A percentile compares a stretch with the other conserved stretches of the same genome.
phyloP scores from a whole-genome alignment of 495 filamentous ascomycete species.

The Niebla homalea region DNA sequence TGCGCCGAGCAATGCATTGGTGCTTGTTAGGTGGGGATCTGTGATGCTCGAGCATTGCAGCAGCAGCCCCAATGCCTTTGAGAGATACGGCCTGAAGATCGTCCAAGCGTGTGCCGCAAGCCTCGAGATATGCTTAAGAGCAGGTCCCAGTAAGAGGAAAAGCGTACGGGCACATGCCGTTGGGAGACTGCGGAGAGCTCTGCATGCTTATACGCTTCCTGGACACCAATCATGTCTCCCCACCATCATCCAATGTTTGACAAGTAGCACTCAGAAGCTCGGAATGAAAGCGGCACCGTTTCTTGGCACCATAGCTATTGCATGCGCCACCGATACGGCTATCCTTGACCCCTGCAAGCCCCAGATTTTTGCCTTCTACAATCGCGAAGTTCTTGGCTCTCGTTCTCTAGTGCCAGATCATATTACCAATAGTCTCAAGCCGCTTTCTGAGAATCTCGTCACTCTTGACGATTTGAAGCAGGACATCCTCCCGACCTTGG shows the following conservation, averaged over 20 bases:
- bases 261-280: conserved; percentile 41
- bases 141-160: conserved; percentile 34
- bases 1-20: conserved; percentile 67
- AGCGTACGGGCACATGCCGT: conserved; percentile 60
- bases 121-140: conserved; percentile 62
- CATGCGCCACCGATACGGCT: conserved; percentile 49
- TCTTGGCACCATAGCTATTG: conserved; percentile 74
- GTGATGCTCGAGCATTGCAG: conserved; percentile 51
- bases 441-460: conserved; percentile 73
- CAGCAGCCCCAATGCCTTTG: conserved; percentile 40
- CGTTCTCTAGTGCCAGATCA: conserved; percentile 55
- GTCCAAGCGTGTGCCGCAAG: conserved; percentile 48
- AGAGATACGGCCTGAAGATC: conserved; percentile 51
- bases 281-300: conserved; percentile 26
- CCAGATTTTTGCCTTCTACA: conserved; percentile 64
- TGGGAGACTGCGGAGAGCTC: background rate
- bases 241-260: conserved; percentile 45
- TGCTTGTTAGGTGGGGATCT: conserved; percentile 83
- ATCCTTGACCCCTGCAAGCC: conserved; percentile 51
- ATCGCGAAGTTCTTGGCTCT: conserved; percentile 73
- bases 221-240: conserved; percentile 14
- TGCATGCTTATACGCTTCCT: conserved; percentile 41
- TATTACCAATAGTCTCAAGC: conserved; percentile 56
- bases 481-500: conserved; percentile 66
- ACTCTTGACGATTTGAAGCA: conserved; percentile 59